These are phyloP conservation scores for Selaginella tamariscina DNA, from an alignment of 75 land plant genomes.

Conservation along the genomic window DNA sequence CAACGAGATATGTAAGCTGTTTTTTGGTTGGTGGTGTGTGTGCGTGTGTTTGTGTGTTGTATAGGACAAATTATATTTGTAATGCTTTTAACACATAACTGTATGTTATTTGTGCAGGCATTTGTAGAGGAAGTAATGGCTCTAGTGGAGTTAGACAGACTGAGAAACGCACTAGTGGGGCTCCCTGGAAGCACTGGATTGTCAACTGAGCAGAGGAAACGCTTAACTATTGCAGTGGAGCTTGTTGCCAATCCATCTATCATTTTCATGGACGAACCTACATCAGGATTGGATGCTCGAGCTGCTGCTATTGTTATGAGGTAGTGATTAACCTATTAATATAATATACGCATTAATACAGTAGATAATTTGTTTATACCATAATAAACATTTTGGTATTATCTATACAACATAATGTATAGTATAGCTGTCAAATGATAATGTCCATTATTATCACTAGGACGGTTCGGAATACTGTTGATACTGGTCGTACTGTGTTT, in stretches of 20 bases:
- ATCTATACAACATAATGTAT: too few relatives aligned
- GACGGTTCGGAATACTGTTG: conserved; percentile 26
- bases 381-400: too few relatives aligned
- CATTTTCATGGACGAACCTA: conserved; percentile 31
- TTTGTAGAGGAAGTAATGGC: conserved; percentile 26
- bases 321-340: too few relatives aligned
- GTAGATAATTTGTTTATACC: too few relatives aligned
- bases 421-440: too few relatives aligned
- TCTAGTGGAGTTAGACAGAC: conserved; percentile 18
- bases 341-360: too few relatives aligned
- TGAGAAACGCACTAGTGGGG: conserved; percentile 25
- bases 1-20: background rate
- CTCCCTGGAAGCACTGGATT: conserved; percentile 24
- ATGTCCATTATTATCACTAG: too few relatives aligned
- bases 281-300: conserved; percentile 31
- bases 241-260: conserved; percentile 33
- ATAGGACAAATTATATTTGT: too few relatives aligned
- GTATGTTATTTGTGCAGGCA: conserved; percentile 14
- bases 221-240: conserved; percentile 29
- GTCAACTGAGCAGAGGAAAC: conserved; percentile 30
- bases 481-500: conserved; percentile 31
- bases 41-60: too few relatives aligned
- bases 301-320: conserved; percentile 32
- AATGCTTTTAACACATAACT: too few relatives aligned
- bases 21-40: background rate